These are phyloP conservation scores for Ceriops zippeliana DNA, from an alignment of 345 rosid species.

Conservation along the genomic window DNA sequence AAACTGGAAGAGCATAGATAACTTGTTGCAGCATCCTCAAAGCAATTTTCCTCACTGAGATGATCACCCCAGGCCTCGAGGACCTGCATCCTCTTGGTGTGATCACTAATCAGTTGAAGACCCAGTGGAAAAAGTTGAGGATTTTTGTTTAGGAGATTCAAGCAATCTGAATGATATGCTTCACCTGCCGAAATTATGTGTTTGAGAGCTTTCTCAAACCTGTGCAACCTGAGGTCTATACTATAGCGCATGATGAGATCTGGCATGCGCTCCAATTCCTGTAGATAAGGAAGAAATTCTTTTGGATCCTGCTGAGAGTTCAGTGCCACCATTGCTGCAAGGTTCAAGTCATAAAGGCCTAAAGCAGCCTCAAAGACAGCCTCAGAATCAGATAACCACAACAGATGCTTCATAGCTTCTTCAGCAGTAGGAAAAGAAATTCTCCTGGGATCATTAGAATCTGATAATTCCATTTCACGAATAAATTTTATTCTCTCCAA, in stretches of 20 bases:
- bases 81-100: constrained; percentile 50
- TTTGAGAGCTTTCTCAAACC: constrained; percentile 84
- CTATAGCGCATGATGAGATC: constrained; percentile 67
- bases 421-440: constrained; percentile 75
- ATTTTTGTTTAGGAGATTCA: constrained; percentile 70
- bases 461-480: constrained; percentile 79
- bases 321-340: constrained; percentile 96
- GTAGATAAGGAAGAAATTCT: constrained; percentile 95
- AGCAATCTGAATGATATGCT: constrained; percentile 55
- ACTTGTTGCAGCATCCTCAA: constrained; percentile 81
- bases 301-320: constrained; percentile 95
- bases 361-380: constrained; percentile 92
- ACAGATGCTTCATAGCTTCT: constrained; percentile 88
- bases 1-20: constrained; percentile 71
- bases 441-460: constrained; percentile 53
- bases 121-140: constrained; percentile 82
- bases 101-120: constrained; percentile 63
- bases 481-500: constrained; percentile 77
- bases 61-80: constrained; percentile 95
- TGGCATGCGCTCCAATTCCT: constrained; percentile 71
- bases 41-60: constrained; percentile 66
- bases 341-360: constrained; percentile 93
- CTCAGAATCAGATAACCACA: constrained; percentile 93
- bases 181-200: constrained; percentile 84
- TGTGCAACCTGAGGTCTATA: constrained; percentile 72